Base-by-base conservation (phyloP, 352 stramenopile species). In the Labyrinthula sp. region DNA sequence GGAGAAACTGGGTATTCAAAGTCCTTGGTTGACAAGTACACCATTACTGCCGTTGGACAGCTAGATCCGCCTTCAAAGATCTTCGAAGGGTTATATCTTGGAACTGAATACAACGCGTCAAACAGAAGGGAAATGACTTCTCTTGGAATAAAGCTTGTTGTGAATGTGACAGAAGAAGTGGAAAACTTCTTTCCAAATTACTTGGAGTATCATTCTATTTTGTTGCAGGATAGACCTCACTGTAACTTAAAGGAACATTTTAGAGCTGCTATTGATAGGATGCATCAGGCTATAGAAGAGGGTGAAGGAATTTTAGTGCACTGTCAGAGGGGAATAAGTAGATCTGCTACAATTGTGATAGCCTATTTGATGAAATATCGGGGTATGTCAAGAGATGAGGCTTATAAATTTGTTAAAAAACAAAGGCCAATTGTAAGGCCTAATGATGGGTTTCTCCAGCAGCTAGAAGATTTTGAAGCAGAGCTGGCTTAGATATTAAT, bases 81-180 rank as follows among this genome's bases (percentile, higher is more conserved):
- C 2, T 22, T 47, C 1, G 43, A 14, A 20, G 30, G 43, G 4
- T 21, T 52, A 7, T 52, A 47, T 29, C 21, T 52, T n/a, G 43
- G 43, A 4, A 52, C 43, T 24, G 43, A 52, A 35, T 52, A 52
- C 43, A 52, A 52, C 18, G 43, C 43, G 3, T 52, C 43, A 4
- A 28, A 52, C 26, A 45, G 30, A 18, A 12, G 20, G 1, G 15
- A 9, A 28, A 31, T 52, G 8, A 18, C 30, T 10, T 18, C 29
- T 7, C 29, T 30, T 4, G 43, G 35, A 12, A 28, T 52, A 4
- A 15, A 18, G 17, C 25, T 15, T 21, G 35, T 52, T n/a, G 27
- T 52, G 31, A 52, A 52, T 20, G 43, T 52, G 15, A 52, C 43
- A 12, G 47, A 50, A 21, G 43, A 52, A 15, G 47, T 52, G 21